phyloP scores from a whole-genome alignment of 768 basidiomycete genomes.

The Trametes villosa region DNA sequence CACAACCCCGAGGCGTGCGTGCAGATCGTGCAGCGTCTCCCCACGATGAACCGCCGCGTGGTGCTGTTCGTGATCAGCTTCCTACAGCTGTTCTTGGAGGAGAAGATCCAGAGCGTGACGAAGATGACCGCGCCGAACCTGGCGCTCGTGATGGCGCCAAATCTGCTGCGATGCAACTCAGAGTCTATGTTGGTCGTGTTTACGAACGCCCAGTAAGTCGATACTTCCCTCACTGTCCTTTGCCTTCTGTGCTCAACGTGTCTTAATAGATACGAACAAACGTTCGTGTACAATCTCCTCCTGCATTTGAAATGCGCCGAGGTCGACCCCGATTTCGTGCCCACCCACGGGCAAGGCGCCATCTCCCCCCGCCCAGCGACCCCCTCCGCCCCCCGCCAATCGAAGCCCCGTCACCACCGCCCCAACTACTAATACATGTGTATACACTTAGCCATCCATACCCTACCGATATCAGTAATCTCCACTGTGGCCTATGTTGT shows the following conservation, averaged over 20 bases:
- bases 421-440: conserved; percentile 20
- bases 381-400: conserved; percentile 17
- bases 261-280: conserved; percentile 73
- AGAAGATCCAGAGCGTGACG: conserved; percentile 68
- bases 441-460: conserved; percentile 14
- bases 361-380: conserved; percentile 43
- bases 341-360: conserved; percentile 81
- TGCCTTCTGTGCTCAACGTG: not conserved
- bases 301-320: conserved; percentile 76
- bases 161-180: conserved; percentile 83
- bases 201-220: conserved; percentile 85
- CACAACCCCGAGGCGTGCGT: conserved; percentile 72
- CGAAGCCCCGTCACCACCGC: conserved; percentile 17
- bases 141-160: conserved; percentile 91
- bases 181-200: conserved; percentile 90
- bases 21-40: conserved; percentile 74
- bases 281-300: conserved; percentile 85
- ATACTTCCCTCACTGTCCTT: not conserved
- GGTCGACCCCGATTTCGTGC: conserved; percentile 78
- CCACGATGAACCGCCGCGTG: conserved; percentile 85
- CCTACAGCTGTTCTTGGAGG: conserved; percentile 85
- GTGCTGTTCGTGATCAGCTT: conserved; percentile 90
- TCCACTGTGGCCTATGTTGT: conserved; percentile 16
- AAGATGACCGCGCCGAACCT: conserved; percentile 93
- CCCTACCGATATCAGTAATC: conserved; percentile 22